phyloP scores from a whole-genome alignment of 2,329 filamentous ascomycete species.

The Pseudogymnoascus sp. region DNA sequence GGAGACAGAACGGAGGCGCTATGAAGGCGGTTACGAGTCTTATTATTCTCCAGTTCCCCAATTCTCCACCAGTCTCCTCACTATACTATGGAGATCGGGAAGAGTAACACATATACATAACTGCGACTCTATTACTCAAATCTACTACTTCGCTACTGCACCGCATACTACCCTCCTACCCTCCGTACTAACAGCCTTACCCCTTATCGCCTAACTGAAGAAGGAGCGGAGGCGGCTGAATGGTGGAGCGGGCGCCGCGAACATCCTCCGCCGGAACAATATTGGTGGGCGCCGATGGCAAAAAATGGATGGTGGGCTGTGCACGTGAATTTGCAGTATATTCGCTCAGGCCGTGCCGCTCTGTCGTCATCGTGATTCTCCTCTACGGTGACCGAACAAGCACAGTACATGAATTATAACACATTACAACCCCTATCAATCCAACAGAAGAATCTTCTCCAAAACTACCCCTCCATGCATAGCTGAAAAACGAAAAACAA shows the following conservation, averaged over 20 bases:
- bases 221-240: not conserved
- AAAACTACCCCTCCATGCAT: not conserved
- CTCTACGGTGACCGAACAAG: not conserved
- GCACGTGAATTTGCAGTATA: not conserved
- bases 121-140: not conserved
- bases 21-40: not conserved
- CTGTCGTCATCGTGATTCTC: slow-evolving; percentile 1
- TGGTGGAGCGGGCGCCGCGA: not conserved
- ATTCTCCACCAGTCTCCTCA: not conserved
- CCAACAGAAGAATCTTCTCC: not conserved
- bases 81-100: not conserved
- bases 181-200: no score
- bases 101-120: no score
- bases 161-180: not conserved
- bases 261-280: not conserved
- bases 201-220: not conserved
- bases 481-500: not conserved
- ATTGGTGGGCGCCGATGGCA: not conserved
- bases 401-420: not conserved
- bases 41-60: not conserved
- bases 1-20: not conserved
- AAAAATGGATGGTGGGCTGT: not conserved
- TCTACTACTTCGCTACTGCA: not conserved
- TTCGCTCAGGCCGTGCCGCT: not conserved
- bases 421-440: not conserved